Base-by-base conservation (phyloP, 2,329 filamentous ascomycete genomes). In the Epichloe elymi region DNA sequence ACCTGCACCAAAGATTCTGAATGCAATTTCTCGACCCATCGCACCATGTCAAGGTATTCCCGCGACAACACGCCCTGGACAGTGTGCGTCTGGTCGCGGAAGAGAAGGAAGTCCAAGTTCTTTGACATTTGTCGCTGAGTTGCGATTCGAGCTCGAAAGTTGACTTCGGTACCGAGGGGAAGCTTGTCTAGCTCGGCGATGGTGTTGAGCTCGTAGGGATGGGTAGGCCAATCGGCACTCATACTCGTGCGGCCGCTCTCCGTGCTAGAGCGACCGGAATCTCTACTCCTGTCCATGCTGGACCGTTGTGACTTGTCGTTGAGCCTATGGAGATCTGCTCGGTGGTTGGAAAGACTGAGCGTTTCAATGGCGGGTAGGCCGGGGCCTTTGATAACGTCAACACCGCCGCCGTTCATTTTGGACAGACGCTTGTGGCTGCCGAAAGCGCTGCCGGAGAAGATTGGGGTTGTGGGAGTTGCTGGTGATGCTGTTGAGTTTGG, bases 21-120 rank as follows among this genome's bases (percentile, higher is more conserved):
- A 50, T 84, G 82, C 44, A 95, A 73, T 63, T 88, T 87, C 67
- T 94, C 86, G 3, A 87, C 86, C 86, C 88, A 95, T 62, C 86
- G 83, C 30, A 95, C 75, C 76, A 95, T 91, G 59, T 85, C 80
- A 78, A 56, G 81, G 71, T 61, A 70, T 55, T 64, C 65, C 57
- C 64, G 65, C 51, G 65, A 55, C 15, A 96, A 72, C 3, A 95
- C 86, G 55, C 88, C 89, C 66, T 96, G 90, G 48, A 95, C 80
- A 23, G 88, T 93, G 57, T 79, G 75, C 12, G 86, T 82, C 68
- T 90, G 85, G 67, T 95, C 88, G 51, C 90, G 83, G 62, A 95
- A 85, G 53, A 95, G 78, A 42, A 95, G 71, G 66, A 95, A 95
- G 60, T 88, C 86, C 36, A 95, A 74, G 58, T 86, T 84, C 59